Conservation (phyloP, 441 rosid genomes). For the Gossypium davidsonii region DNA sequence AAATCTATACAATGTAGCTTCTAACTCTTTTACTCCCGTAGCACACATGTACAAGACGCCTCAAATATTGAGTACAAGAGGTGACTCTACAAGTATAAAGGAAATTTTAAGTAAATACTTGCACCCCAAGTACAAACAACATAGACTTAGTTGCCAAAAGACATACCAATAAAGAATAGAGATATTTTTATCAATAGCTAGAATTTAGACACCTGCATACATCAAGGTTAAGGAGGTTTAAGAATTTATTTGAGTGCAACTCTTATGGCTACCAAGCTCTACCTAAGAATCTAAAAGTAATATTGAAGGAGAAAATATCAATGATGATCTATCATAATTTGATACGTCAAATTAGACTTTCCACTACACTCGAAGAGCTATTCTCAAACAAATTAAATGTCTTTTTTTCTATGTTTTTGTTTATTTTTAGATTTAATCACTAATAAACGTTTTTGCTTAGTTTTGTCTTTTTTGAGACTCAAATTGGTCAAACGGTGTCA, state of each 20-base stretch:
- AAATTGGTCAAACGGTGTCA: too few species aligned
- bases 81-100: neutral
- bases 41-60: neutral
- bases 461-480: too few species aligned
- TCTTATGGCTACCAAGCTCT: neutral
- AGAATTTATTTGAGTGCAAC: neutral
- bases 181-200: neutral
- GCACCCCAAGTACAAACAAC: neutral
- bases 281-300: neutral
- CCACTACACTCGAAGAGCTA: too few species aligned
- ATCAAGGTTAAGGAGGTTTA: neutral
- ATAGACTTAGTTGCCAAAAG: neutral
- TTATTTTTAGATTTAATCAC: too few species aligned
- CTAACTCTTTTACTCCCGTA: neutral
- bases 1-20: neutral
- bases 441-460: too few species aligned
- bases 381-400: too few species aligned
- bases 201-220: neutral
- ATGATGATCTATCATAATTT: too few species aligned
- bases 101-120: neutral
- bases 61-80: neutral
- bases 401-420: too few species aligned
- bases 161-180: neutral
- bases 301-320: neutral
- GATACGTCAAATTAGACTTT: too few species aligned